Percentiles rank a stretch among this genome's conserved stretches.
phyloP scores from a whole-genome alignment of 192 early-diverging fungal species.

The Coemansia sp. region DNA sequence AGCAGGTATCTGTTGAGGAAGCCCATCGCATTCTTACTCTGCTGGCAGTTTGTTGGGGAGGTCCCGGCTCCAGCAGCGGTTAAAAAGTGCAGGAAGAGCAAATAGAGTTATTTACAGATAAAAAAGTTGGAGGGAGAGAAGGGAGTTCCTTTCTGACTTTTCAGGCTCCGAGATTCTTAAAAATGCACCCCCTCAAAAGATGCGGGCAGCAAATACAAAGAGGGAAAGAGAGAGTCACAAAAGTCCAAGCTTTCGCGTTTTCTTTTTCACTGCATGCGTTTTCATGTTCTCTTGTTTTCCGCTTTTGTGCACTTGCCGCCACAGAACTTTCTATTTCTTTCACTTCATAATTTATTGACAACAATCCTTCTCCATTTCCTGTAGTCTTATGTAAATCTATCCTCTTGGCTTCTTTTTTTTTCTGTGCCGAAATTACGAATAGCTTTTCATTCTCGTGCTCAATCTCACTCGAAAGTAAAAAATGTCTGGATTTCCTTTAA shows the following conservation, averaged over 20 bases:
- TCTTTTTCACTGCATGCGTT: background rate
- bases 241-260: background rate
- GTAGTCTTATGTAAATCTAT: background rate
- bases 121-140: background rate
- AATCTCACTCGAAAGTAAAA: background rate
- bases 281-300: background rate
- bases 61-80: background rate
- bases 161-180: background rate
- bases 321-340: background rate
- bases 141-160: background rate
- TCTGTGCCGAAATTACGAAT: background rate
- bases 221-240: background rate
- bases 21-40: slow-evolving; percentile 30
- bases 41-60: background rate
- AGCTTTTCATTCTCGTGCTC: background rate
- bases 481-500: slow-evolving; percentile 36
- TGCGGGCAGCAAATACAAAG: background rate
- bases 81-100: background rate
- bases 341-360: background rate
- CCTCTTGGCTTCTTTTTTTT: background rate
- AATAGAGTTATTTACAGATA: background rate
- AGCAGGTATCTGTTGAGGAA: slow-evolving; percentile 49
- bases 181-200: background rate
- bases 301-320: background rate
- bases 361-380: background rate